These are phyloP conservation scores for Infundibulicybe gibba DNA, from an alignment of 768 basidiomycete genomes.

Conservation along the genomic window DNA sequence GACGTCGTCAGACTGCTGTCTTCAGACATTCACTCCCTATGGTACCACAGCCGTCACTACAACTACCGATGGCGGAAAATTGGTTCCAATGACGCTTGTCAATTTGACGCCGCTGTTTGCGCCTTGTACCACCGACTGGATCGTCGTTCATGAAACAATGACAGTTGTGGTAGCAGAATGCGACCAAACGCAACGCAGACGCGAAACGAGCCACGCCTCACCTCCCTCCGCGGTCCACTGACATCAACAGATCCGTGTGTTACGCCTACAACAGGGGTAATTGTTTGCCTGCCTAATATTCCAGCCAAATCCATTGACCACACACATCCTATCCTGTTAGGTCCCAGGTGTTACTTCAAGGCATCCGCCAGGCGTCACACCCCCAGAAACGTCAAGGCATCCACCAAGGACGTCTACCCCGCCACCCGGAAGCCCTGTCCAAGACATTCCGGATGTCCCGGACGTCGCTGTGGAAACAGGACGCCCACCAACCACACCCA, in stretches of 20 bases:
- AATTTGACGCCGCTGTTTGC: conserved; percentile 16
- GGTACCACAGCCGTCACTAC: conserved; percentile 11
- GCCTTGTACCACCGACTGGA: conserved; percentile 18
- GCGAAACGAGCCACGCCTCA: conserved; percentile 16
- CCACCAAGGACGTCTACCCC: too few relatives aligned
- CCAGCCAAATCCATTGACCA: neutral
- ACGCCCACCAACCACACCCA: too few relatives aligned
- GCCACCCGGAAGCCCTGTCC: too few relatives aligned
- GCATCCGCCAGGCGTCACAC: too few relatives aligned
- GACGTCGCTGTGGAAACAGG: too few relatives aligned
- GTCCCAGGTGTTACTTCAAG: too few relatives aligned
- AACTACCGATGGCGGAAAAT: conserved; percentile 6
- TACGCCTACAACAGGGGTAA: neutral
- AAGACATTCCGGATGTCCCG: too few relatives aligned
- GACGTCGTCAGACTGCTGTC: neutral
- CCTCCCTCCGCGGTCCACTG: conserved; percentile 6
- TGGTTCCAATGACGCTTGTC: conserved; percentile 5
- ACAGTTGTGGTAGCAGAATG: conserved; percentile 16
- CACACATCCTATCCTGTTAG: neutral
- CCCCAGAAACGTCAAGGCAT: too few relatives aligned
- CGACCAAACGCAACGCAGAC: conserved; percentile 18
- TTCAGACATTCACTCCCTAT: conserved; percentile 10
- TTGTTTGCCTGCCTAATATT: neutral
- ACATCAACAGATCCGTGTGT: conserved; percentile 5
- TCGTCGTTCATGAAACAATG: conserved; percentile 12